Evolutionary conservation across 768 basidiomycete genomes (phyloP).

Genomic region (Sistotremastrum niveocremeum): DNA sequence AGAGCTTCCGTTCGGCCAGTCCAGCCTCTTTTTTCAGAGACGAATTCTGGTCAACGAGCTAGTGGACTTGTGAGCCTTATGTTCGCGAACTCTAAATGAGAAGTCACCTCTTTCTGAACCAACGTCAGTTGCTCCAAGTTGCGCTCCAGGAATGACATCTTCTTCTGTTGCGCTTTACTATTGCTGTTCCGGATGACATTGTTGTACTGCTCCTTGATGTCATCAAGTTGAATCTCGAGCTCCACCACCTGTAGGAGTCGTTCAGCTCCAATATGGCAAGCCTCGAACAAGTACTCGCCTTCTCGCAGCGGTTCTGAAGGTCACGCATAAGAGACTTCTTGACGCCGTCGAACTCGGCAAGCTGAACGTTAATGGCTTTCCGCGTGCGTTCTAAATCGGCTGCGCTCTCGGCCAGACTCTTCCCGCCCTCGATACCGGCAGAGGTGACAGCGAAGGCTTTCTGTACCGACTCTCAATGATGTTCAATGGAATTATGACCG

Average conservation of each 20-base stretch:
- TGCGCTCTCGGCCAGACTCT: conserved; percentile 92
- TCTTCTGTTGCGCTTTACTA: conserved; percentile 96
- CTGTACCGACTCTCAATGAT: conserved; percentile 25
- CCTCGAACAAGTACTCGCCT: conserved; percentile 35
- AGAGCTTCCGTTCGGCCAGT: conserved; percentile 89
- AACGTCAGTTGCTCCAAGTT: conserved; percentile 90
- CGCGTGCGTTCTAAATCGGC: conserved; percentile 94
- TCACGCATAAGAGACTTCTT: conserved; percentile 99
- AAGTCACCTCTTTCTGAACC: conserved; percentile 87
- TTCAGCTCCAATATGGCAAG: background rate
- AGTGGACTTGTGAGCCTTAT: conserved; percentile 1
- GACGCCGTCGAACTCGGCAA: conserved; percentile 95
- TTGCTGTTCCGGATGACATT: conserved; percentile 97
- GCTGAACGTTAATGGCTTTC: conserved; percentile 94
- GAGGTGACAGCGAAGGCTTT: conserved; percentile 96
- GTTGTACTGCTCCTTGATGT: conserved; percentile 98
- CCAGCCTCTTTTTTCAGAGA: conserved; percentile 95
- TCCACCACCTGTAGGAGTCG: conserved; percentile 69
- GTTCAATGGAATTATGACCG: background rate
- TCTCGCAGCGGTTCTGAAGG: conserved; percentile 98
- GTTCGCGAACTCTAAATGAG: background rate
- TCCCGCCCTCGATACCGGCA: conserved; percentile 93
- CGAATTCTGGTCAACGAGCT: conserved; percentile 98
- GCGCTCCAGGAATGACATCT: conserved; percentile 96
- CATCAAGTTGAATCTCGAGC: conserved; percentile 95